These are phyloP conservation scores for Citrus australasica DNA, from an alignment of 345 rosid genomes.

Conservation along the genomic window DNA sequence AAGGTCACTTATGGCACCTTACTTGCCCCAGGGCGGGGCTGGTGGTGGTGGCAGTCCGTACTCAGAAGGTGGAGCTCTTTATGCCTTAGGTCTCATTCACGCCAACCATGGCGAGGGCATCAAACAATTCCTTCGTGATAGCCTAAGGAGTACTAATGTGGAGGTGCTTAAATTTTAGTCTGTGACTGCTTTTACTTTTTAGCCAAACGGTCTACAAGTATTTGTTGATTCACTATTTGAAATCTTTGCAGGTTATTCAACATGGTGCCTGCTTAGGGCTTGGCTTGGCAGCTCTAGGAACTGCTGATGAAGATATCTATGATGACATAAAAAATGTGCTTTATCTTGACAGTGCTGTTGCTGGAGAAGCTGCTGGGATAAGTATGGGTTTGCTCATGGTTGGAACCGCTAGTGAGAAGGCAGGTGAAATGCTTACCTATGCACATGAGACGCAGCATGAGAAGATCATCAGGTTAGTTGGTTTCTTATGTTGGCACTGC, in stretches of 20 bases:
- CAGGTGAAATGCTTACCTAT: constrained; percentile 96
- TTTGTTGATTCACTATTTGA: constrained; percentile 6
- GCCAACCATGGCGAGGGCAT: constrained; percentile 99
- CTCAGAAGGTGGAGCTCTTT: constrained; percentile 98
- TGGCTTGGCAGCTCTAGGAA: constrained; percentile 97
- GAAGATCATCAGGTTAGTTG: constrained; percentile 83
- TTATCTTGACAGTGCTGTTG: constrained; percentile 93
- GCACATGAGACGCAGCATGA: constrained; percentile 99
- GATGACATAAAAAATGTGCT: constrained; percentile 87
- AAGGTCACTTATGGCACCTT: constrained; percentile 96
- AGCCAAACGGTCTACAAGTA: background rate
- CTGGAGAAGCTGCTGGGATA: constrained; percentile 99
- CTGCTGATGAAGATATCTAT: constrained; percentile 94
- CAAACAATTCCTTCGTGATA: constrained; percentile 91
- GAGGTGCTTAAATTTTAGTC: constrained; percentile 51
- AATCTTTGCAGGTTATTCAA: constrained; percentile 79
- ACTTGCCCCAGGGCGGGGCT: constrained; percentile 96
- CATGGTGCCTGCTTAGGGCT: constrained; percentile 99
- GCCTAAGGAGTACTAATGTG: constrained; percentile 80
- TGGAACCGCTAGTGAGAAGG: constrained; percentile 97
- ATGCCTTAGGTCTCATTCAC: constrained; percentile 97
- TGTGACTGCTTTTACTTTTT: background rate
- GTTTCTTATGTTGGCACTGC: background rate
- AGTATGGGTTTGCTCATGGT: constrained; percentile 99
- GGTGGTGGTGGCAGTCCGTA: constrained; percentile 98